Evolutionary conservation across 1,284 basidiomycete species (phyloP).

Genomic region (Cystobasidium slooffiae): DNA sequence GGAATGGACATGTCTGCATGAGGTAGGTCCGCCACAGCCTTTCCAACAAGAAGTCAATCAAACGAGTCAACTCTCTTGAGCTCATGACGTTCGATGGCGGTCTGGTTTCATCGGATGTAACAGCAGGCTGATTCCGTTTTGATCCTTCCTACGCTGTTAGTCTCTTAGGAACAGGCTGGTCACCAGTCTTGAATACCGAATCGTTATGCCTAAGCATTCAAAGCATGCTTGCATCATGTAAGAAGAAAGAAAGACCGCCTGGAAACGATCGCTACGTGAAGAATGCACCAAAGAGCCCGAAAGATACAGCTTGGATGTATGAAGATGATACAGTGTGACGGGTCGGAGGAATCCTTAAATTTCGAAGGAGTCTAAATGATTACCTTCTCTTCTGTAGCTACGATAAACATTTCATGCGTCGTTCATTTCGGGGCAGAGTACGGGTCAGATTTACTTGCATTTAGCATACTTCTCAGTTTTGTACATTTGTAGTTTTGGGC

Average conservation of each 20-base stretch:
- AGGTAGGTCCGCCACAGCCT: neutral
- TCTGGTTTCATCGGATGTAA: too few species aligned
- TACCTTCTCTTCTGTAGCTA: too few species aligned
- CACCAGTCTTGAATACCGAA: slow-evolving; percentile 54
- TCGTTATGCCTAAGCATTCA: slow-evolving; percentile 54
- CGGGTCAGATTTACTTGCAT: too few species aligned
- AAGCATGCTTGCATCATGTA: slow-evolving; percentile 55
- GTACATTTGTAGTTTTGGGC: too few species aligned
- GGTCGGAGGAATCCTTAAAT: too few species aligned
- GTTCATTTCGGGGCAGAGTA: too few species aligned
- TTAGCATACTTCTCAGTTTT: too few species aligned
- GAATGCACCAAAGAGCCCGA: slow-evolving; percentile 52
- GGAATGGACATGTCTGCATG: slow-evolving; percentile 55
- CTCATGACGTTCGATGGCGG: too few species aligned
- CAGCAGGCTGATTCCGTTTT: too few species aligned
- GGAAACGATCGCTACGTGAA: slow-evolving; percentile 55
- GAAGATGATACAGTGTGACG: slow-evolving; percentile 33
- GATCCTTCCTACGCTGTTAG: slow-evolving; percentile 28
- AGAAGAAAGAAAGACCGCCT: slow-evolving; percentile 52
- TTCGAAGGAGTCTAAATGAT: too few species aligned
- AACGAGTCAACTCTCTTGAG: neutral
- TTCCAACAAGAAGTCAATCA: neutral
- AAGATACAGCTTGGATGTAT: slow-evolving; percentile 50
- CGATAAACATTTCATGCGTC: too few species aligned
- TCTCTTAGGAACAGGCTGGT: slow-evolving; percentile 54